Conservation (phyloP, 192 early-diverging fungal species). For the Coemansia sp. region DNA sequence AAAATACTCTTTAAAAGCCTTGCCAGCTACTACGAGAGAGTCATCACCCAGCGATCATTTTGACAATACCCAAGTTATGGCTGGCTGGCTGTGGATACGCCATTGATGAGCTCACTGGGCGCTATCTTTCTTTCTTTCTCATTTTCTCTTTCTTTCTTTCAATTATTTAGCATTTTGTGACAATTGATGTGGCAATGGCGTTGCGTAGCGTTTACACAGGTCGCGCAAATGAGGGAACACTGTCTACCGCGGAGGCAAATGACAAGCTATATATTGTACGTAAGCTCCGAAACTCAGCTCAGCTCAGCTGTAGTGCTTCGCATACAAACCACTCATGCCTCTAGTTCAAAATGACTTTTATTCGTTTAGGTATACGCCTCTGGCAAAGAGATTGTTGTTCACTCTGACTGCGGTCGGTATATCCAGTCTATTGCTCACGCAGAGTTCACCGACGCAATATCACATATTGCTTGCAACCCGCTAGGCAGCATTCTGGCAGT, state of each 20-base stretch:
- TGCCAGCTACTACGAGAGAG: not conserved
- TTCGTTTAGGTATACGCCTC: constrained; percentile 45
- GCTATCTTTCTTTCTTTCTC: not conserved
- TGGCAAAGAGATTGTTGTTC: constrained; percentile 45
- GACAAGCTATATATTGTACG: constrained; percentile 50
- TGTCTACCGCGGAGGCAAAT: constrained; percentile 3
- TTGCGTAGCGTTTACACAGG: constrained; percentile 46
- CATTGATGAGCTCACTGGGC: not conserved
- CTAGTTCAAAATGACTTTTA: not conserved
- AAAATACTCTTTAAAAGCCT: not conserved
- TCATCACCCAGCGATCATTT: not conserved
- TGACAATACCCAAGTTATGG: not conserved
- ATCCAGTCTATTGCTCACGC: constrained; percentile 38
- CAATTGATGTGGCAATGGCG: constrained; percentile 32
- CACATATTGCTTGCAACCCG: constrained; percentile 15
- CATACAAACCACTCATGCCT: not conserved
- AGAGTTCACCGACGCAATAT: constrained; percentile 17
- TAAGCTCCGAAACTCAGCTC: not conserved
- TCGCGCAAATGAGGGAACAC: constrained; percentile 49
- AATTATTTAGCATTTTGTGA: not conserved
- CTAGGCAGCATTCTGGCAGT: constrained; percentile 30
- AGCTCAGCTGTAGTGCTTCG: not conserved
- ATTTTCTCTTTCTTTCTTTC: constrained; percentile 4
- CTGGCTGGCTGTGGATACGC: not conserved
- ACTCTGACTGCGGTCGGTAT: constrained; percentile 20